Conservation (phyloP, 2,329 filamentous ascomycete species). For the Colletotrichum sp. region DNA sequence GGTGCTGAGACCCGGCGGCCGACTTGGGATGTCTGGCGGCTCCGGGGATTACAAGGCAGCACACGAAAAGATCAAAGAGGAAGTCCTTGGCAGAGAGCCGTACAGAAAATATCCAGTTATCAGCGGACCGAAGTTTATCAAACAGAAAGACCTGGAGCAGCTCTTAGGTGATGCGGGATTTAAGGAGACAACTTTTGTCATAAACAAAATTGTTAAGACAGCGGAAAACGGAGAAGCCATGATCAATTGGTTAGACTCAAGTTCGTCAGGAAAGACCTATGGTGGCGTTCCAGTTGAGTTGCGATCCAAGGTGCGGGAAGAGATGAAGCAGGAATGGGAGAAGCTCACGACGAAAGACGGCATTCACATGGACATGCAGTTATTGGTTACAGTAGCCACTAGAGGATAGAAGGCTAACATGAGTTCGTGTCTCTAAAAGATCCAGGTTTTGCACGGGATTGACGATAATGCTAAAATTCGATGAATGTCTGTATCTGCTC, state of each 20-base stretch:
- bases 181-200: neutral
- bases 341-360: neutral
- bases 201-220: neutral
- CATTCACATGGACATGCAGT: neutral
- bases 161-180: neutral
- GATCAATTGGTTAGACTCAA: constrained; percentile 8
- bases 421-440: neutral
- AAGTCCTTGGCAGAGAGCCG: neutral
- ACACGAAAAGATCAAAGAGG: neutral
- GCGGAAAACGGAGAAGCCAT: neutral
- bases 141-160: neutral
- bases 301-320: neutral
- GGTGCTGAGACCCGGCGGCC: neutral
- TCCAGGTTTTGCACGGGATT: neutral
- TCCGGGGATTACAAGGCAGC: neutral
- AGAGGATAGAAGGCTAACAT: neutral
- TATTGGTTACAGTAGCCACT: neutral
- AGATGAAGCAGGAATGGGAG: constrained; percentile 6
- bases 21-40: constrained; percentile 4
- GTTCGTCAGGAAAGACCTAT: neutral
- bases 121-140: neutral
- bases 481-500: neutral
- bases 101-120: neutral
- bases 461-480: neutral
- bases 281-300: neutral